Base-by-base conservation (phyloP, 768 basidiomycete genomes). In the Sarcodon aspratus region DNA sequence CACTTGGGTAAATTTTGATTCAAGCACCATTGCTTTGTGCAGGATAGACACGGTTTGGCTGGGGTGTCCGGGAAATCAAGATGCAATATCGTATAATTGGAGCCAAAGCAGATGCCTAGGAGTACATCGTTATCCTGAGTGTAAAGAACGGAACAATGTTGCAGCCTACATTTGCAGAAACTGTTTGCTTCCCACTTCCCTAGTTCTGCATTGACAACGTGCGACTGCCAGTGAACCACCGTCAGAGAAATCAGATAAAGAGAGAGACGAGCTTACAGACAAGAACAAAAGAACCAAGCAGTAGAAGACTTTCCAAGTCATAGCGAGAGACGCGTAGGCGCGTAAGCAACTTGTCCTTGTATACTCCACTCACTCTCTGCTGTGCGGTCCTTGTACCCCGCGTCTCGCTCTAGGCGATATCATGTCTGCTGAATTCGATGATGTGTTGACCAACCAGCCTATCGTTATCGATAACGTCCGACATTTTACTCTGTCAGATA, bases 381-480 rank as follows among this genome's bases (percentile, higher is more conserved):
- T 49, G 42, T 40, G 45, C 45, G 49, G 48, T 40, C 50, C 48
- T 46, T 42, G 21, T 33, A 21, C 18, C 31, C 49, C 36, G 17
- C 40, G 38, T 45, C 47, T 44, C 47, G 43, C 38, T 40, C 18
- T 54, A 45, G 48, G 36, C 44, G 7, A 49, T 46, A 56, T 55
- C 51, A 92, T 91, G 89, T 82, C 84, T 54, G 76, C 82, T 48
- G 89, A 91, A 70, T 91, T 81, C 67, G 89, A 92, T 64, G 89
- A 92, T 63, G 89, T 92, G 56, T 78, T 96, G 64, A 95, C 94
- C 50, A 98, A 97, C 71, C 95, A 98, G 68, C 95, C 95, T 6
- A 93, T 98, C 50, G 95, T 98, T 55, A 96, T 98, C 60, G 95
- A 98, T 74, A 98, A 98, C 70, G 94, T 95, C 54, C 56, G 83